Percentiles rank a stretch among this genome's conserved stretches.
Evolutionary conservation across 192 early-diverging fungal genomes (phyloP).

Genomic region (Podila epicladia): DNA sequence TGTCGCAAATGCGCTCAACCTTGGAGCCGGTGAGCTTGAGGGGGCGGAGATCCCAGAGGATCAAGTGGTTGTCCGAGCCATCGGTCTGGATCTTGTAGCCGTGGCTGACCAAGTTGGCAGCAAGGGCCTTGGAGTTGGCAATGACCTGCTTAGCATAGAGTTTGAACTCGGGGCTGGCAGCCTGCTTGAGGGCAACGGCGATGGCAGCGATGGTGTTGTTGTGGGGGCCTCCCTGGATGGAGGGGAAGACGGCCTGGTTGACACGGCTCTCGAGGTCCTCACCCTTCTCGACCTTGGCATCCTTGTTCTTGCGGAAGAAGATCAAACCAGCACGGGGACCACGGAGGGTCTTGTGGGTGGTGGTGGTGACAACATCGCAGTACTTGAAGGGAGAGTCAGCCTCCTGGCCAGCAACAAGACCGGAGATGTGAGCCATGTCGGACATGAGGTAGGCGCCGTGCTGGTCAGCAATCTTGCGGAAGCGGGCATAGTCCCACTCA

Average conservation of each 20-base stretch:
- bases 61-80: conserved; percentile 97
- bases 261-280: conserved; percentile 94
- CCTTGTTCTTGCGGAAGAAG: conserved; percentile 90
- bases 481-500: conserved; percentile 97
- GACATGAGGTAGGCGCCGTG: conserved; percentile 96
- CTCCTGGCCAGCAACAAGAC: conserved; percentile 93
- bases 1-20: conserved; percentile 99
- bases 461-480: conserved; percentile 97
- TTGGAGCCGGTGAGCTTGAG: conserved; percentile 93
- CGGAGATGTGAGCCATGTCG: conserved; percentile 99
- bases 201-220: conserved; percentile 99
- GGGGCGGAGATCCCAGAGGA: conserved; percentile 98
- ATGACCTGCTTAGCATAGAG: conserved; percentile 96
- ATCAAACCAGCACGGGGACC: conserved; percentile 99
- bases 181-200: conserved; percentile 99
- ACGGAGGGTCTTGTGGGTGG: conserved; percentile 99
- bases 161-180: conserved; percentile 91
- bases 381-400: conserved; percentile 93
- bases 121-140: conserved; percentile 90
- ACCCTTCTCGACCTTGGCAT: conserved; percentile 69
- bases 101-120: conserved; percentile 73
- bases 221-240: conserved; percentile 99
- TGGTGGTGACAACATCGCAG: conserved; percentile 99
- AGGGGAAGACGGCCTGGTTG: conserved; percentile 99
- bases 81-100: conserved; percentile 97